Conservation (phyloP, 768 basidiomycete genomes). For the Plicaturopsis crispa region DNA sequence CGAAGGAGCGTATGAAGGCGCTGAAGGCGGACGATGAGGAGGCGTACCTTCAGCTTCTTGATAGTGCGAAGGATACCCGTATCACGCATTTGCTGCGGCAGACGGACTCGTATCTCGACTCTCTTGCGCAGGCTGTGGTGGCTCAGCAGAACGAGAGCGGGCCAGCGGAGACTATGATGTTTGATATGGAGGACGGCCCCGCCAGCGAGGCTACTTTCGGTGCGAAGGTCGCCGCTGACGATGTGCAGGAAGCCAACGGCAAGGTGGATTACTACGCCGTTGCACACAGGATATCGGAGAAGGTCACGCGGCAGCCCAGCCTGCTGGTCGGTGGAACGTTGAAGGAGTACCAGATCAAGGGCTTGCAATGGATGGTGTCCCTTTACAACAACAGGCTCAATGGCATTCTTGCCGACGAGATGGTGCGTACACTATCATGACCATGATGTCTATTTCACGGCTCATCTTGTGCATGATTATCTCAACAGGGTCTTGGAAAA, state of each 20-base stretch:
- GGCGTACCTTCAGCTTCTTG: conserved; percentile 98
- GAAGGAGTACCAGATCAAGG: conserved; percentile 94
- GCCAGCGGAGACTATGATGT: conserved; percentile 26
- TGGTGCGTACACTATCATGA: conserved; percentile 41
- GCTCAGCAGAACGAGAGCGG: conserved; percentile 82
- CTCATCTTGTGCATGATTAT: conserved; percentile 8
- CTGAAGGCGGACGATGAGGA: conserved; percentile 98
- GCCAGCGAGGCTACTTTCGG: conserved; percentile 89
- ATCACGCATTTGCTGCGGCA: conserved; percentile 94
- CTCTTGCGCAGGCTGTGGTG: conserved; percentile 87
- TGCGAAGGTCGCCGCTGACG: conserved; percentile 64
- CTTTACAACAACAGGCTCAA: conserved; percentile 95
- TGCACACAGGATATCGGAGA: conserved; percentile 89
- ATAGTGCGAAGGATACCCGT: conserved; percentile 97
- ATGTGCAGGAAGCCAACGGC: conserved; percentile 47
- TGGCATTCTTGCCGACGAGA: conserved; percentile 92
- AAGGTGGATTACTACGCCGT: conserved; percentile 97
- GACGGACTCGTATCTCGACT: conserved; percentile 92
- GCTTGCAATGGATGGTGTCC: conserved; percentile 97
- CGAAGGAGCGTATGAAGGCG: conserved; percentile 96
- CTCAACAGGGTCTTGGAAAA: conserved; percentile 82
- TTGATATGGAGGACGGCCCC: conserved; percentile 64
- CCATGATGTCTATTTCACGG: conserved; percentile 2
- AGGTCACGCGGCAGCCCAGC: conserved; percentile 60
- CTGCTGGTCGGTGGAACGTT: conserved; percentile 82